Percentiles rank a stretch among this genome's conserved stretches.
phyloP scores from a whole-genome alignment of 805 yeast genomes.

The Lachancea quebecensis region DNA sequence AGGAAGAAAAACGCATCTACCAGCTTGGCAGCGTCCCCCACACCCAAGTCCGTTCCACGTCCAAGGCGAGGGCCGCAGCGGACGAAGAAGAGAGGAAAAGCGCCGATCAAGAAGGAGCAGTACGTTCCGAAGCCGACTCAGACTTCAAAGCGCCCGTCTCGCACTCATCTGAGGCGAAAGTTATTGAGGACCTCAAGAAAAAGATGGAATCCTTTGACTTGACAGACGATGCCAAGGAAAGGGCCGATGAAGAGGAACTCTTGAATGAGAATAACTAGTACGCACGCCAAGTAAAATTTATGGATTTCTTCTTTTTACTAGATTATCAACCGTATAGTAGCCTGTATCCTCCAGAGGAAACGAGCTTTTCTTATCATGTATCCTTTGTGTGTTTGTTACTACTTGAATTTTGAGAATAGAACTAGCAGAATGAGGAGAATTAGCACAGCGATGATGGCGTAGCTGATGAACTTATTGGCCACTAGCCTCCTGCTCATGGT shows the following conservation, averaged over 20 bases:
- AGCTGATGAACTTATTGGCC: slow-evolving; percentile 82
- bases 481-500: slow-evolving; percentile 90
- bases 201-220: background rate
- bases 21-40: slow-evolving; percentile 15
- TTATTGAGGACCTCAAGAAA: slow-evolving; percentile 3
- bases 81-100: background rate
- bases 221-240: slow-evolving; percentile 1
- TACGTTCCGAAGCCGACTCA: background rate
- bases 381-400: slow-evolving; percentile 4
- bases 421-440: slow-evolving; percentile 76
- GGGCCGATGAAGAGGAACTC: slow-evolving; percentile 5
- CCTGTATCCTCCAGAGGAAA: background rate
- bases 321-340: background rate
- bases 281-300: no score
- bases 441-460: slow-evolving; percentile 84
- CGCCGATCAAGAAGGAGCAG: background rate
- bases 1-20: slow-evolving; percentile 42
- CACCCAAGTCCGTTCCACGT: background rate
- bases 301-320: background rate
- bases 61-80: background rate
- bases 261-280: background rate
- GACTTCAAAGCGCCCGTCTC: slow-evolving; percentile 4
- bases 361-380: background rate
- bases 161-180: slow-evolving; percentile 4
- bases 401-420: slow-evolving; percentile 74